Base-by-base conservation (phyloP, 345 rosid species). In the Salix dunnii region DNA sequence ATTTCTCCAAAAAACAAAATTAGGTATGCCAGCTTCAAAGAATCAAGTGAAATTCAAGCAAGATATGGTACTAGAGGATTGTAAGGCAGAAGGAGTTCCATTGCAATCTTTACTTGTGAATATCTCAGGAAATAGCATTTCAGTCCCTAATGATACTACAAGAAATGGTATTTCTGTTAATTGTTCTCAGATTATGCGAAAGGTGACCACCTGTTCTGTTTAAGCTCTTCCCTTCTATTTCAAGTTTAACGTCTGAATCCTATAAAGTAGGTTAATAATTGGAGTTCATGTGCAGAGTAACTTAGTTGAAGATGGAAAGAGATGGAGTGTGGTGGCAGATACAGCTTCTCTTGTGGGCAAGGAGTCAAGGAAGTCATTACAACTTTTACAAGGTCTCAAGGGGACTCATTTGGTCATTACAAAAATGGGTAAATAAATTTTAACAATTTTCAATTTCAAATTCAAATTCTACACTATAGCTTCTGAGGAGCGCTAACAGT, bases 371-470 rank as follows among this genome's bases (percentile, higher is more conserved):
- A 91, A 87, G 82, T 82, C 95, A 58, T 78, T 94, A 65, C 89
- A 89, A 84, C 89, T 94, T 61, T 87, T 96, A 74, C 91, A 90
- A 87, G 99, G 98, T 79, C 90, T 96, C 77, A 92, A 88, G 82
- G 88, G 95, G 65, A 96, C 98, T 63, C 90, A 72, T 33, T 66
- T 96, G 75, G 76, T 91, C 80, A 78, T 94, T 75, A 97, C 97
- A 70, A 84, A 92, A 82, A 90, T 79, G 62, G 97, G 99, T 94
- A 90, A 84, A 16, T 12, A 61, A 42, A 67, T 63, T 43, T 35
- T 31, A 68, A 7, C 36, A 16, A 35, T 64, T 38, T 63, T 63
- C 27, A 30, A 30, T 30, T 30, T 30, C 3, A n/a, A n/a, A n/a
- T n/a, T n/a, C n/a, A n/a, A n/a, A n/a, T n/a, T n/a, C n/a, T n/a